phyloP scores from a whole-genome alignment of 768 basidiomycete genomes.

The Amanita exitialis region DNA sequence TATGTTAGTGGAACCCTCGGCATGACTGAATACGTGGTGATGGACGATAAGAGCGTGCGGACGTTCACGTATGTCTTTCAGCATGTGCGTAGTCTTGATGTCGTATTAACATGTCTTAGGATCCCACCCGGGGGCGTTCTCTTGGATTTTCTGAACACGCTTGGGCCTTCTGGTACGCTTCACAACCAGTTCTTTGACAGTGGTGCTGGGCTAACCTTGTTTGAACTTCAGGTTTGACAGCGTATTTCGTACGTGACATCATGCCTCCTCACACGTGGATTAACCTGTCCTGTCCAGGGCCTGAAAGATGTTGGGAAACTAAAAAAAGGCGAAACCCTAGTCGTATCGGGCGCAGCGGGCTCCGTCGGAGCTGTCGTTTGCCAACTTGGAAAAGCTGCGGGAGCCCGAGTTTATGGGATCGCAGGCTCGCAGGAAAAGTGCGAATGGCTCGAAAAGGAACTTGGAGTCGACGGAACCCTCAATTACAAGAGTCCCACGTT shows the following conservation, averaged over 20 bases:
- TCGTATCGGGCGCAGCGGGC: conserved; percentile 87
- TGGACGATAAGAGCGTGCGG: conserved; percentile 39
- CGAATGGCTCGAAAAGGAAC: conserved; percentile 71
- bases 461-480: conserved; percentile 75
- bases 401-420: conserved; percentile 80
- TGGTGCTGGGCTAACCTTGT: not conserved
- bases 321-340: conserved; percentile 76
- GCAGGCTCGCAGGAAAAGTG: conserved; percentile 83
- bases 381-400: conserved; percentile 72
- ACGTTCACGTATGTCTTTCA: conserved; percentile 42
- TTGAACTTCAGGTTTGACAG: conserved; percentile 56
- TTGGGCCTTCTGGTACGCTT: conserved; percentile 64
- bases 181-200: not conserved
- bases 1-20: conserved; percentile 54
- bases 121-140: conserved; percentile 47
- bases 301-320: conserved; percentile 71
- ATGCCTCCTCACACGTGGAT: not conserved
- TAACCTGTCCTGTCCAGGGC: conserved; percentile 37
- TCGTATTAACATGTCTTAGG: conserved; percentile 20
- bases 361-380: conserved; percentile 79
- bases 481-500: conserved; percentile 83
- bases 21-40: conserved; percentile 73
- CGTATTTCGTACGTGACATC: conserved; percentile 62
- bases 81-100: not conserved
- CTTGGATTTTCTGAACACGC: conserved; percentile 73